Conservation (phyloP, 176 grass and related monocot species). For the Chrysopogon serrulatus region DNA sequence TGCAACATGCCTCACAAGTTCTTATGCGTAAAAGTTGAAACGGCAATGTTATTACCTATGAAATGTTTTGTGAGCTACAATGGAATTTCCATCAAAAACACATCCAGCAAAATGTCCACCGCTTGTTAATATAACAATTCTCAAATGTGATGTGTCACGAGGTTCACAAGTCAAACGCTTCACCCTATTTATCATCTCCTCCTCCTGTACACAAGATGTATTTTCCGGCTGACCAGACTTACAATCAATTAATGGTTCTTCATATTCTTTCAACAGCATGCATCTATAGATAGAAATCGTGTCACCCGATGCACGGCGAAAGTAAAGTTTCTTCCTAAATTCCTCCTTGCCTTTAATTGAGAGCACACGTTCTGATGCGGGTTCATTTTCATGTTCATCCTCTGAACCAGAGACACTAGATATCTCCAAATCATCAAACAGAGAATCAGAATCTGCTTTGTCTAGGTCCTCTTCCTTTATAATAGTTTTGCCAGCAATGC, state of each 20-base stretch:
- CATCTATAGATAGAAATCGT: conserved; percentile 66
- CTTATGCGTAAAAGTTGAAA: not conserved
- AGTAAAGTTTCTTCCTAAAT: conserved; percentile 77
- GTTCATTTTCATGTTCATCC: conserved; percentile 60
- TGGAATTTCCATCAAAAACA: conserved; percentile 84
- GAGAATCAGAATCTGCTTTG: conserved; percentile 49
- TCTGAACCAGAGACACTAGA: conserved; percentile 98
- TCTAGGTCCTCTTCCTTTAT: conserved; percentile 92
- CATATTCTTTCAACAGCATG: conserved; percentile 76
- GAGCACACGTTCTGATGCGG: conserved; percentile 29
- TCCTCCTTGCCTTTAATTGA: conserved; percentile 57
- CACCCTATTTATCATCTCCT: conserved; percentile 65
- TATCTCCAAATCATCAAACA: conserved; percentile 81
- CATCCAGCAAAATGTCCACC: conserved; percentile 95
- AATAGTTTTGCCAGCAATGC: conserved; percentile 75
- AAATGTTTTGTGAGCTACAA: conserved; percentile 94
- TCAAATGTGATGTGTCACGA: conserved; percentile 55
- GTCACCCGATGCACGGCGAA: conserved; percentile 43
- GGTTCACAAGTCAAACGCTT: conserved; percentile 64
- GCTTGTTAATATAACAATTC: conserved; percentile 77
- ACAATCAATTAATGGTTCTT: conserved; percentile 53
- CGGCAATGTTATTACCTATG: conserved; percentile 57
- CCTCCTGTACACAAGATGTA: conserved; percentile 45
- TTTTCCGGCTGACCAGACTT: conserved; percentile 42
- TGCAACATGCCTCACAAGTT: not conserved